Conservation (phyloP, 2,329 filamentous ascomycete species). For the Pestalotiopsis sp. region DNA sequence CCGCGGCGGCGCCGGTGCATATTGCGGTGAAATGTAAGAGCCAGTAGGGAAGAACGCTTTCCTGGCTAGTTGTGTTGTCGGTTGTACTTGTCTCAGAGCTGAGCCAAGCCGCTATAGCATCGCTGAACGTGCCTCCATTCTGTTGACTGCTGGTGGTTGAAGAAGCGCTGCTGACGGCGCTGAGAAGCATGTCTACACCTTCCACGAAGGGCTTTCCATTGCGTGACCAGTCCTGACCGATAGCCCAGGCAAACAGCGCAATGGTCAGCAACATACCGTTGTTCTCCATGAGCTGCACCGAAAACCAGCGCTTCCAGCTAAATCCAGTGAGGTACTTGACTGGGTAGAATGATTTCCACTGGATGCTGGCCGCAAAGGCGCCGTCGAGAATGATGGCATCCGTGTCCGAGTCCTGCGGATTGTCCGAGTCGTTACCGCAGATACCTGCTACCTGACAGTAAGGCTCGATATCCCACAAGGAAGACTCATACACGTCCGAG, state of each 20-base stretch:
- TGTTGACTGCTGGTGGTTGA: too few species aligned
- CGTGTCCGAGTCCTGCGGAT: constrained; percentile 20
- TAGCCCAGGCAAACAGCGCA: background rate
- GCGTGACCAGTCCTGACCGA: background rate
- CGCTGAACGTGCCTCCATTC: too few species aligned
- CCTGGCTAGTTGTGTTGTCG: too few species aligned
- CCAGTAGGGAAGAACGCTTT: too few species aligned
- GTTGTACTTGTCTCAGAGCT: too few species aligned
- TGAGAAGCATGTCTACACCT: background rate
- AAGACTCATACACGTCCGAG: constrained; percentile 33
- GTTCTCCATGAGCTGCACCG: background rate
- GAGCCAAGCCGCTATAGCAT: too few species aligned
- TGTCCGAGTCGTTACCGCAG: constrained; percentile 11
- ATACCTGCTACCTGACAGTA: constrained; percentile 36
- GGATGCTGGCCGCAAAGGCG: constrained; percentile 32
- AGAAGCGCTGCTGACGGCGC: too few species aligned
- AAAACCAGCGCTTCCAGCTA: background rate
- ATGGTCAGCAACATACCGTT: background rate
- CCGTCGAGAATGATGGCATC: constrained; percentile 38
- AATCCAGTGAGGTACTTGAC: constrained; percentile 2
- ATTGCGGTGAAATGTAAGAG: too few species aligned
- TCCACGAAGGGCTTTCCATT: background rate
- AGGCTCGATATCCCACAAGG: constrained; percentile 38
- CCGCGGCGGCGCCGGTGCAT: background rate
- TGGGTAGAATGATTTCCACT: constrained; percentile 34